Base-by-base conservation (phyloP, 768 basidiomycete species). In the Erythrobasidium yunnanense region DNA sequence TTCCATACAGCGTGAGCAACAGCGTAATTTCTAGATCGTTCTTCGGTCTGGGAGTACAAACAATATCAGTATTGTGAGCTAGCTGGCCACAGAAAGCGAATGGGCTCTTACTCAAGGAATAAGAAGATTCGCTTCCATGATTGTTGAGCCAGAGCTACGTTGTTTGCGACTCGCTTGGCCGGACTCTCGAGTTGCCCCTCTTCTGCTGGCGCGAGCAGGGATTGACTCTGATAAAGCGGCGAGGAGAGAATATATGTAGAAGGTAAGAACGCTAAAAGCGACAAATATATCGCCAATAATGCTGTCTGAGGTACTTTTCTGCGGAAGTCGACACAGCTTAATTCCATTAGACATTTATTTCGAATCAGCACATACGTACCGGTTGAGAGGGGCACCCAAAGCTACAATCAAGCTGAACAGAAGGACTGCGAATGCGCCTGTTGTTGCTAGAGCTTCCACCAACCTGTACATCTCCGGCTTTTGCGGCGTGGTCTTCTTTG, bases 71-170 rank as follows among this genome's bases (percentile, higher is more conserved):
- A 17, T 47, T 30, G 34, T 17, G 17, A 25, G 2, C 23, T 15
- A 17, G 23, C 35, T 23, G 27, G 29, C 13, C 3, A 67, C n/a
- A 17, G 38, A 71, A 67, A 56, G 23, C 18, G 1, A n/a, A 51
- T 38, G 47, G 17, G 30, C 7, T 84, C 89, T 75, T 73, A 93
- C 91, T 82, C 81, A 68, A 87, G 77, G 70, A 90, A 87, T 52
- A 82, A 86, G 73, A 92, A 91, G 42, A 96, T 78, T 54, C 87
- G 81, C 23, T 83, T 80, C 86, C 88, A 89, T 4, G 82, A 81
- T 73, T 84, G 79, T 46, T 85, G 80, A 49, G 80, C 81, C 76
- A 23, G 13, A 73, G 5, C 79, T 47, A 22, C 76, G 50, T 49
- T 52, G 27, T 56, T 55, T 45, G 49, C 33, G 78, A 77, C 20